Evolutionary conservation across 2,329 filamentous ascomycete species (phyloP).

Genomic region (Epicoccum sorghinum): DNA sequence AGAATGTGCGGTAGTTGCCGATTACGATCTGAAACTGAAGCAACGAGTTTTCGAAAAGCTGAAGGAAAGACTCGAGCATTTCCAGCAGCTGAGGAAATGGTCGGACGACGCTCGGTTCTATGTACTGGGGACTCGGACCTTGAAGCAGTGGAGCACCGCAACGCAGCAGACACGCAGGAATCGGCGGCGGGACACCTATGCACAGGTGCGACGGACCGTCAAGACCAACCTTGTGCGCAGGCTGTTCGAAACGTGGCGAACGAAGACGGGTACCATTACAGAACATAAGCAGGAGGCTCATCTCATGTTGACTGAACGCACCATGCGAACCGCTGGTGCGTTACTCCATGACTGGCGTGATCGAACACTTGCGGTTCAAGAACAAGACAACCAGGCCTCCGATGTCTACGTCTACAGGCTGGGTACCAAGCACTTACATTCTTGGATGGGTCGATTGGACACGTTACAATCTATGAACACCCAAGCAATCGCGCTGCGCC

Average conservation of each 20-base stretch:
- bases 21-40: slow-evolving; percentile 50
- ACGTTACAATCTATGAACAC: slow-evolving; percentile 41
- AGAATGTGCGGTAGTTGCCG: slow-evolving; percentile 48
- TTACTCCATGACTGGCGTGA: slow-evolving; percentile 53
- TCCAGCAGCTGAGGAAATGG: slow-evolving; percentile 58
- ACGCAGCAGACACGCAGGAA: slow-evolving; percentile 58
- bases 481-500: slow-evolving; percentile 54
- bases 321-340: slow-evolving; percentile 32
- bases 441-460: slow-evolving; percentile 33
- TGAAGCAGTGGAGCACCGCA: slow-evolving; percentile 60
- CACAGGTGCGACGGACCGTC: slow-evolving; percentile 57
- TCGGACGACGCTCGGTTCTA: slow-evolving; percentile 63
- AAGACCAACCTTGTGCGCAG: slow-evolving; percentile 60
- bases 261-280: slow-evolving; percentile 25
- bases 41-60: slow-evolving; percentile 46
- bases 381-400: slow-evolving; percentile 30
- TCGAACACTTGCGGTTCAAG: slow-evolving; percentile 37
- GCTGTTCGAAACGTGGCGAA: slow-evolving; percentile 48
- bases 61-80: slow-evolving; percentile 48
- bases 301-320: slow-evolving; percentile 30
- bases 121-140: slow-evolving; percentile 55
- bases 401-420: slow-evolving; percentile 38
- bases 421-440: slow-evolving; percentile 34
- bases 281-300: slow-evolving; percentile 41
- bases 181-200: slow-evolving; percentile 62